phyloP scores from a whole-genome alignment of 371 early-diverging fungal species.

The Blakeslea trispora region DNA sequence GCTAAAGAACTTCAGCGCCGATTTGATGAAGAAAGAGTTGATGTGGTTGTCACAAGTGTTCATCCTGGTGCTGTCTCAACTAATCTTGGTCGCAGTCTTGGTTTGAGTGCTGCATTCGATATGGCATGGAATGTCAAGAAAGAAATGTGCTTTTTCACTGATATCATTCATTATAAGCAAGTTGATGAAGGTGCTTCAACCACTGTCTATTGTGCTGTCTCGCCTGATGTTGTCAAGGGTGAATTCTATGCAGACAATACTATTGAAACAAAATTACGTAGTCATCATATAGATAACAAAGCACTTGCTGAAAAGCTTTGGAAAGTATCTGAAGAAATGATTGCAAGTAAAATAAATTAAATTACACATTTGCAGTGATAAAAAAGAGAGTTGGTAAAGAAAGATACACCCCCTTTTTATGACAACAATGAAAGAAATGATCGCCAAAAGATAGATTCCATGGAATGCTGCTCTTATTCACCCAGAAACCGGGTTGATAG shows the following conservation, averaged over 20 bases:
- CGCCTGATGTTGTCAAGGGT: constrained; percentile 10
- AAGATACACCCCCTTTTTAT: too few relatives aligned
- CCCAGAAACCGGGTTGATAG: too few relatives aligned
- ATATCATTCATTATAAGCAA: neutral
- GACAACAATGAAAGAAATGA: too few relatives aligned
- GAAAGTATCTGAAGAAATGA: neutral
- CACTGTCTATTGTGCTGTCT: constrained; percentile 9
- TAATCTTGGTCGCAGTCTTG: neutral
- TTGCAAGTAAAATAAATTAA: neutral
- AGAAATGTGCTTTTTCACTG: neutral
- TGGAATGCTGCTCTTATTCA: too few relatives aligned
- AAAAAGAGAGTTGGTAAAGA: too few relatives aligned
- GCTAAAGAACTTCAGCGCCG: constrained; percentile 52
- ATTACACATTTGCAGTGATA: too few relatives aligned
- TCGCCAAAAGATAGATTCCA: too few relatives aligned
- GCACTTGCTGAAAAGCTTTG: constrained; percentile 4
- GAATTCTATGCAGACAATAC: constrained; percentile 5
- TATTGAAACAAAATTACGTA: neutral
- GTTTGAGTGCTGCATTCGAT: neutral
- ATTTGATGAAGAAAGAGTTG: constrained; percentile 19
- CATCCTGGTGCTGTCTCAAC: constrained; percentile 9
- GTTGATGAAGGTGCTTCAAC: constrained; percentile 1
- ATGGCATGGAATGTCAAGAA: constrained; percentile 1
- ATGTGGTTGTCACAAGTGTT: constrained; percentile 6
- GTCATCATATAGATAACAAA: constrained; percentile 1